phyloP scores from a whole-genome alignment of 192 early-diverging fungal species.

The Diversispora eburnea region DNA sequence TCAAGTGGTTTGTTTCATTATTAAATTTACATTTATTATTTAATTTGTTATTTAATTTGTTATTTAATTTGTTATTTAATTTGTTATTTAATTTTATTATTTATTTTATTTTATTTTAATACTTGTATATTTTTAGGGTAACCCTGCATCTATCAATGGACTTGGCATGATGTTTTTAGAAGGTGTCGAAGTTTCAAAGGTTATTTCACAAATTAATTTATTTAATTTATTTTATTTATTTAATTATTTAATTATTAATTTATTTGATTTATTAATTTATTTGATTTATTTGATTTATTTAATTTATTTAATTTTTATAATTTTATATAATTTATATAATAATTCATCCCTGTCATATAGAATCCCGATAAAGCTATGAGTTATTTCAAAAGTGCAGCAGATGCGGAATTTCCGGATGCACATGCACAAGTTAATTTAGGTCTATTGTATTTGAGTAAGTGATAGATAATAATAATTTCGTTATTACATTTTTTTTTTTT shows the following conservation, averaged over 20 bases:
- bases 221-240: background rate
- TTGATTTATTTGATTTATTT: background rate
- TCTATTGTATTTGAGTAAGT: slow-evolving; percentile 33
- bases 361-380: slow-evolving; percentile 56
- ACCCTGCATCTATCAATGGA: slow-evolving; percentile 65
- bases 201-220: background rate
- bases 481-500: background rate
- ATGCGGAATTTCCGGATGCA: slow-evolving; percentile 64
- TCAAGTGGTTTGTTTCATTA: slow-evolving; percentile 35
- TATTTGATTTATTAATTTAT: background rate
- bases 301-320: too few relatives aligned
- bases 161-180: slow-evolving; percentile 80
- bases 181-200: slow-evolving; percentile 38
- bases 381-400: slow-evolving; percentile 68
- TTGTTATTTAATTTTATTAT: too few relatives aligned
- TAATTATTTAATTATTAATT: background rate
- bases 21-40: background rate
- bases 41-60: background rate
- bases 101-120: background rate
- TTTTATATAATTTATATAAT: too few relatives aligned
- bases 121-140: slow-evolving; percentile 37
- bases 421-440: slow-evolving; percentile 79
- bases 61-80: background rate
- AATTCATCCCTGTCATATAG: slow-evolving; percentile 17
- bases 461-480: too few relatives aligned